These are phyloP conservation scores for Apiotrichum gracile DNA, from an alignment of 1,284 basidiomycete genomes.

Conservation along the genomic window DNA sequence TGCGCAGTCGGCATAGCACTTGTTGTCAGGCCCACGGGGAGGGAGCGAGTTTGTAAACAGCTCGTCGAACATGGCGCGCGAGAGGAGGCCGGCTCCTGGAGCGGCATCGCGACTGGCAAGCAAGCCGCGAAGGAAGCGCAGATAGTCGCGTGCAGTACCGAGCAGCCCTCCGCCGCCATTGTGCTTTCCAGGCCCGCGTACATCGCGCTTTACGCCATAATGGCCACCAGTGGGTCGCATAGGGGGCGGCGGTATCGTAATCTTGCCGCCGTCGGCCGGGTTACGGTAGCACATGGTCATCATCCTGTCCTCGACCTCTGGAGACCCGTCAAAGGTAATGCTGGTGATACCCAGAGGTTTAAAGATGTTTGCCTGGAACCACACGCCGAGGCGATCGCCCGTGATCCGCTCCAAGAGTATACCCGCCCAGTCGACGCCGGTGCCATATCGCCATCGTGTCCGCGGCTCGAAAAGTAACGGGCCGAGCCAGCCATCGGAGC, in stretches of 20 bases:
- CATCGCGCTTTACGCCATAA: too few relatives aligned
- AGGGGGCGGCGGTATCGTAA: background rate
- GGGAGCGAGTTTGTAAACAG: slow-evolving; percentile 25
- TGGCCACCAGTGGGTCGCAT: background rate
- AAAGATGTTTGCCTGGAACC: slow-evolving; percentile 35
- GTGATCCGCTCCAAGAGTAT: slow-evolving; percentile 33
- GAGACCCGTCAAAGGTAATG: slow-evolving; percentile 28
- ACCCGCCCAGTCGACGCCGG: slow-evolving; percentile 42
- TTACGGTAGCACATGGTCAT: slow-evolving; percentile 3
- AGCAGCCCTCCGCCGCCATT: slow-evolving; percentile 19
- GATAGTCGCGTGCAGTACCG: slow-evolving; percentile 15
- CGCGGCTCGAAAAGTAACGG: slow-evolving; percentile 32
- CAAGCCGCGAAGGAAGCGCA: slow-evolving; percentile 14
- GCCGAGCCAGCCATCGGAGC: background rate
- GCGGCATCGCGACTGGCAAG: slow-evolving; percentile 4
- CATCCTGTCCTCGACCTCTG: slow-evolving; percentile 14
- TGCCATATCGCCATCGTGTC: slow-evolving; percentile 25
- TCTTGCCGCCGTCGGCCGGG: background rate
- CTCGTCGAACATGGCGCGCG: slow-evolving; percentile 14
- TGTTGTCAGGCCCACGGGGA: slow-evolving; percentile 4
- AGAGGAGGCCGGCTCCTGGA: slow-evolving; percentile 15
- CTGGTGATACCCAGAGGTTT: slow-evolving; percentile 27
- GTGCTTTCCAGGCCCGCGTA: background rate
- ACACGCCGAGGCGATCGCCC: slow-evolving; percentile 31
- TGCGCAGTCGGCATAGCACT: slow-evolving; percentile 7